phyloP scores from a whole-genome alignment of 106 monocot species.

The Phalaenopsis aphrodite region DNA sequence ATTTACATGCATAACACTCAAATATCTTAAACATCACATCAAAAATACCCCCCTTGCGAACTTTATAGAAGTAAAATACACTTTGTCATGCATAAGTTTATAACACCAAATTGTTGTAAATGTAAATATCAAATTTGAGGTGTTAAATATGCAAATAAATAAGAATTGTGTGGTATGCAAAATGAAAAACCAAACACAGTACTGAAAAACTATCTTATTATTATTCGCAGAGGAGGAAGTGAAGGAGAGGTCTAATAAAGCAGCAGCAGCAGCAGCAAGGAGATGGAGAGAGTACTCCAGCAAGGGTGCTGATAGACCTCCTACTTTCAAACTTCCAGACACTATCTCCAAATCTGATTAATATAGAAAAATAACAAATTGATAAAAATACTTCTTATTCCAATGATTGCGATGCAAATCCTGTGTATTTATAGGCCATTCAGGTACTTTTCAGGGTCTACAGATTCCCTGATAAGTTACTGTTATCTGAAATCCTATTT shows the following conservation, averaged over 20 bases:
- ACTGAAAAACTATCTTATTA: background rate
- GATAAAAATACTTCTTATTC: background rate
- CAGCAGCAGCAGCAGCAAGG: conserved; percentile 38
- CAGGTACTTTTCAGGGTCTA: background rate
- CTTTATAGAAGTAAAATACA: no score
- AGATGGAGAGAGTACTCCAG: conserved; percentile 97
- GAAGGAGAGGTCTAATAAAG: conserved; percentile 60
- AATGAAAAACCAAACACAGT: background rate
- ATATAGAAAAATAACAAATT: background rate
- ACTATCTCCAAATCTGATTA: conserved; percentile 32
- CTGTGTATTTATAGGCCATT: background rate
- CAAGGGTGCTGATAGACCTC: conserved; percentile 66
- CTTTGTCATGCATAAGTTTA: no score
- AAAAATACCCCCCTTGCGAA: no score
- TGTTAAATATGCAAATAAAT: no score
- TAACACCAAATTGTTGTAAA: no score
- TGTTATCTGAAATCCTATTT: background rate
- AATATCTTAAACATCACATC: no score
- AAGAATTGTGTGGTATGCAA: no score
- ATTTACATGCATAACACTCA: no score
- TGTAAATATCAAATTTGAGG: no score
- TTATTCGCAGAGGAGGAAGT: conserved; percentile 42
- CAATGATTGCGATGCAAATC: background rate
- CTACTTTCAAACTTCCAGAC: conserved; percentile 85
- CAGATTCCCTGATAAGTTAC: background rate